These are phyloP conservation scores for Xylaria palmicola DNA, from an alignment of 495 filamentous ascomycete genomes.

Conservation along the genomic window DNA sequence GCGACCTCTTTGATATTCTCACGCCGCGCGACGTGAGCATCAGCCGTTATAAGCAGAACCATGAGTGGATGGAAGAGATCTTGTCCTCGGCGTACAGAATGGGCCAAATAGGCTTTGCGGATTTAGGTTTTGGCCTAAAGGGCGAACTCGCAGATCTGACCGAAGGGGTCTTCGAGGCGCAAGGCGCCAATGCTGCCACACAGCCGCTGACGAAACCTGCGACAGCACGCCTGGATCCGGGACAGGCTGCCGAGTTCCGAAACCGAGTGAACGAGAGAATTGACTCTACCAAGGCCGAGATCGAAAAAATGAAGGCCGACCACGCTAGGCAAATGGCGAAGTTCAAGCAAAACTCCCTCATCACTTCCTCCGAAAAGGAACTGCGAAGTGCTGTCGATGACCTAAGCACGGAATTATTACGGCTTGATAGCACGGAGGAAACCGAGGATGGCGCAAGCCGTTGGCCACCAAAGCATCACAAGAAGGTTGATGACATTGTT, in stretches of 20 bases:
- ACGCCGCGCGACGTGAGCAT: constrained; percentile 85
- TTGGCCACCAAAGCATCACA: constrained; percentile 46
- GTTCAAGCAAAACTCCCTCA: constrained; percentile 62
- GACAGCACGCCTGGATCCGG: constrained; percentile 61
- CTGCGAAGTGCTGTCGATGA: constrained; percentile 56
- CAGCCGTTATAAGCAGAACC: constrained; percentile 85
- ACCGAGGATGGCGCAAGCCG: constrained; percentile 45
- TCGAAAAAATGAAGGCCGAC: constrained; percentile 74
- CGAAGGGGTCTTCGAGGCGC: constrained; percentile 65
- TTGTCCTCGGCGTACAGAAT: constrained; percentile 82
- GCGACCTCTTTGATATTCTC: constrained; percentile 83
- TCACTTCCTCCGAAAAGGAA: constrained; percentile 65
- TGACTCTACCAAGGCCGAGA: constrained; percentile 67
- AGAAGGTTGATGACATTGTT: constrained; percentile 60
- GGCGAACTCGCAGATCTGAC: constrained; percentile 83
- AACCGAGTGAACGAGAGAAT: constrained; percentile 67
- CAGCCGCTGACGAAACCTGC: constrained; percentile 47
- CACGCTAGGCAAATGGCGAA: constrained; percentile 74
- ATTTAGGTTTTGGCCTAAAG: constrained; percentile 81
- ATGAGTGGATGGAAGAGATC: constrained; percentile 99
- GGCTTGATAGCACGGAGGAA: constrained; percentile 63
- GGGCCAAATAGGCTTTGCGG: constrained; percentile 78
- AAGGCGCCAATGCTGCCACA: constrained; percentile 58
- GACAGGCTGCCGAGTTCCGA: constrained; percentile 72
- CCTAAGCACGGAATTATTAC: constrained; percentile 59